Evolutionary conservation across 2,329 filamentous ascomycete genomes (phyloP), one percentile per base, ranked within the genome.

Genomic region (Nigrospora osmanthi): DNA sequence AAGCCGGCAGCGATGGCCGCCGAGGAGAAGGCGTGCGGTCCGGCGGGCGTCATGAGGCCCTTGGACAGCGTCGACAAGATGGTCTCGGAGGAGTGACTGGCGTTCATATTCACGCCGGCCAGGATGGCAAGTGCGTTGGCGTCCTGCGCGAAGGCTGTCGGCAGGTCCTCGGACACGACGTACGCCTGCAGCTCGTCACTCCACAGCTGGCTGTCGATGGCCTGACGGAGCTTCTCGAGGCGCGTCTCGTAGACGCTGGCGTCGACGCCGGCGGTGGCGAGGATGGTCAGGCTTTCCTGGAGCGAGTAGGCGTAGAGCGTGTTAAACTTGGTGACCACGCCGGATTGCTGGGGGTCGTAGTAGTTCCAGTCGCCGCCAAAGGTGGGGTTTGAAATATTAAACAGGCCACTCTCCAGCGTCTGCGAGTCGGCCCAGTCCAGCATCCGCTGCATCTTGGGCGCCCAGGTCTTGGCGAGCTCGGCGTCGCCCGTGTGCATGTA

Each of bases 321-420:
- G 42, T 63, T 63, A 53, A 63, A 63, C 47, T 63, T 62, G 23
- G 56, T 51, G 2, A 58, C 54, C 3, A 55, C 51, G 11, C 59
- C 60, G 11, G 49, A 42, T 34, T 63, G 61, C 4, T 49, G 10
- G 1, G 58, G 54, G 28, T 64, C 60, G 46, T 63, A 64, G 45
- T 62, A 62, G 44, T 63, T 60, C 61, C 61, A 64, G 35, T 64
- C 61, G 1, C 60, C 58, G 1, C 54, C 58, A n/a, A 63, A 53
- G 0, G 49, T 51, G 6, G 51, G 19, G 15, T 59, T 52, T 2
- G 55, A 50, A 11, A 63, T 35, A 32, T 57, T 58, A 49, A 64
- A 56, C 1, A 61, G 47, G 1, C 56, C 55, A 23, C 49, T 48
- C 11, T 52, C 44, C 4, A 46, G 40, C 2, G 50, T 47, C 40